Conservation (phyloP, 768 basidiomycete species). For the Suillus placidus region DNA sequence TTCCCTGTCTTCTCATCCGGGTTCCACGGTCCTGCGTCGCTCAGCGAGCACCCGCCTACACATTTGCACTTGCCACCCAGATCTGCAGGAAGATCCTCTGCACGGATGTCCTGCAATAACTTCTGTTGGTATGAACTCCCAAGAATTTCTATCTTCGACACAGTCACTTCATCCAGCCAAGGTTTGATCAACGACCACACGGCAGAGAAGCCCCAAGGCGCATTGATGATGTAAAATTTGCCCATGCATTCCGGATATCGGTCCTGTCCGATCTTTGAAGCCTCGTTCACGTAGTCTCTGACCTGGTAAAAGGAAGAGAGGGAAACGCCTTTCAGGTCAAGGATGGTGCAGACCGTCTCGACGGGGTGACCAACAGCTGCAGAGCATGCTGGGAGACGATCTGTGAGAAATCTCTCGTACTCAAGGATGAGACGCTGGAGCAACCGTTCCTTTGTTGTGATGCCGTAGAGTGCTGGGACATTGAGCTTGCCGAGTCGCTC, state of each 20-base stretch:
- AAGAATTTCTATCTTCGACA: slow-evolving; percentile 91
- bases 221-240: slow-evolving; percentile 98
- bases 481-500: slow-evolving; percentile 92
- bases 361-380: slow-evolving; percentile 77
- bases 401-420: slow-evolving; percentile 85
- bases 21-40: slow-evolving; percentile 94
- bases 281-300: slow-evolving; percentile 85
- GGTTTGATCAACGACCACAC: slow-evolving; percentile 90
- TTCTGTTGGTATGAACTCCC: slow-evolving; percentile 71
- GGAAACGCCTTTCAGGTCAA: slow-evolving; percentile 78
- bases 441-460: slow-evolving; percentile 87
- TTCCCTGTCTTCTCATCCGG: slow-evolving; percentile 18
- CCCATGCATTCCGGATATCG: slow-evolving; percentile 95
- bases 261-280: slow-evolving; percentile 82
- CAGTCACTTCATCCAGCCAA: slow-evolving; percentile 95
- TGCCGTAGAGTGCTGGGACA: slow-evolving; percentile 75
- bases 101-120: slow-evolving; percentile 80
- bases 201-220: slow-evolving; percentile 88
- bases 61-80: slow-evolving; percentile 86
- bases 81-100: slow-evolving; percentile 81
- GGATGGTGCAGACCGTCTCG: slow-evolving; percentile 97
- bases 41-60: slow-evolving; percentile 78
- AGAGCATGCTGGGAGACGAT: slow-evolving; percentile 83
- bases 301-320: slow-evolving; percentile 85
- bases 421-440: slow-evolving; percentile 87